Base-by-base conservation (phyloP, 73 alveolate species). In the Blepharisma stoltei region DNA sequence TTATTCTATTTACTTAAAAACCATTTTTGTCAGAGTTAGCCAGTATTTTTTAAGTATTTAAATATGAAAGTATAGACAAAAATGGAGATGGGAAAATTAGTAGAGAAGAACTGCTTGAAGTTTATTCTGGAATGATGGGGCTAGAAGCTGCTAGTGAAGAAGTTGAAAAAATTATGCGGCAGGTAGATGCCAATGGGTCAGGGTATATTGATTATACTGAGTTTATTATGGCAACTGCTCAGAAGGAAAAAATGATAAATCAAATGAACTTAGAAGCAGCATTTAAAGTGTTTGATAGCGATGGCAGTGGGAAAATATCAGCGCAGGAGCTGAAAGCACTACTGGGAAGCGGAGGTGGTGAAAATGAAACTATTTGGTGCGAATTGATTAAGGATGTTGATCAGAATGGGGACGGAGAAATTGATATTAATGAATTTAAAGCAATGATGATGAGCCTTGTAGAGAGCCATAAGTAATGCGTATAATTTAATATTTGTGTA, bases 11-110 rank as follows among this genome's bases (percentile, higher is more conserved):
- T n/a, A n/a, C n/a, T n/a, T n/a, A n/a, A n/a, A n/a, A n/a, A n/a
- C n/a, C n/a, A n/a, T n/a, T n/a, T n/a, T n/a, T n/a, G n/a, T n/a
- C n/a, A n/a, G n/a, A n/a, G n/a, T n/a, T n/a, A n/a, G n/a, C n/a
- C n/a, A n/a, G n/a, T n/a, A n/a, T n/a, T n/a, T n/a, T n/a, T n/a
- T n/a, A n/a, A n/a, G n/a, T n/a, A n/a, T n/a, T n/a, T n/a, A n/a
- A n/a, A n/a, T n/a, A n/a, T n/a, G n/a, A n/a, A n/a, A n/a, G n/a
- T n/a, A n/a, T n/a, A 5, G 91, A 84, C 80, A 71, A 81, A 81
- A 81, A 84, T 81, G 82, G 82, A 38, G 91, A 84, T 81, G 91
- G 91, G 18, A 54, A 54, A 6, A 49, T 84, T 54, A 81, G 83
- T 81, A 84, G 68, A 32, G 45, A 43, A 54, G 91, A 84, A 84